Conservation (phyloP, 306 rosid genomes). For the Nissolia schottii region DNA sequence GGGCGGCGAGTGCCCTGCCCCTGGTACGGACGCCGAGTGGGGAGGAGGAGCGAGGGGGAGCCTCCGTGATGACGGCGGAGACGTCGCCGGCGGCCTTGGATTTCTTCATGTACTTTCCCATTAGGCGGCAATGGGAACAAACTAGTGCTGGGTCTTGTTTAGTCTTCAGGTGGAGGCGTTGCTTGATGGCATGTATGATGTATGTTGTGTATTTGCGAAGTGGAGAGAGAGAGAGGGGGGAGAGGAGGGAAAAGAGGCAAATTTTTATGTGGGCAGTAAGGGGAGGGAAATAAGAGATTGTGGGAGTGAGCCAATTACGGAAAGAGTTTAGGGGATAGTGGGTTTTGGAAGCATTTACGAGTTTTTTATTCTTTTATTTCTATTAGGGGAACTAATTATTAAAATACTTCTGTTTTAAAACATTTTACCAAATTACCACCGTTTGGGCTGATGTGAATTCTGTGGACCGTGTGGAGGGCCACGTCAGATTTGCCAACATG, state of each 20-base stretch:
- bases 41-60: slow-evolving; percentile 43
- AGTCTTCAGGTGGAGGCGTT: not conserved
- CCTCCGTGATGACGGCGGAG: slow-evolving; percentile 47
- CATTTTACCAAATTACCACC: too few species aligned
- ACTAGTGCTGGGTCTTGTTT: too few species aligned
- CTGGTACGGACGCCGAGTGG: slow-evolving; percentile 69
- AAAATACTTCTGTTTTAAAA: too few species aligned
- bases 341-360: too few species aligned
- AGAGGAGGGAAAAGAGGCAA: not conserved
- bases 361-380: too few species aligned
- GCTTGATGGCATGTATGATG: not conserved
- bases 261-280: not conserved
- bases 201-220: not conserved
- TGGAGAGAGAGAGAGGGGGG: not conserved
- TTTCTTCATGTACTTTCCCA: slow-evolving; percentile 86
- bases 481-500: too few species aligned
- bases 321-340: too few species aligned
- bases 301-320: too few species aligned
- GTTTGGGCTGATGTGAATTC: too few species aligned
- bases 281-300: not conserved
- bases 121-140: too few species aligned
- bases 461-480: too few species aligned
- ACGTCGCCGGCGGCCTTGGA: slow-evolving; percentile 57
- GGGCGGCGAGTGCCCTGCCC: slow-evolving; percentile 72
- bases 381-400: too few species aligned